Evolutionary conservation across 257 asterid genomes (phyloP).

Genomic region (Prunella vulgaris): DNA sequence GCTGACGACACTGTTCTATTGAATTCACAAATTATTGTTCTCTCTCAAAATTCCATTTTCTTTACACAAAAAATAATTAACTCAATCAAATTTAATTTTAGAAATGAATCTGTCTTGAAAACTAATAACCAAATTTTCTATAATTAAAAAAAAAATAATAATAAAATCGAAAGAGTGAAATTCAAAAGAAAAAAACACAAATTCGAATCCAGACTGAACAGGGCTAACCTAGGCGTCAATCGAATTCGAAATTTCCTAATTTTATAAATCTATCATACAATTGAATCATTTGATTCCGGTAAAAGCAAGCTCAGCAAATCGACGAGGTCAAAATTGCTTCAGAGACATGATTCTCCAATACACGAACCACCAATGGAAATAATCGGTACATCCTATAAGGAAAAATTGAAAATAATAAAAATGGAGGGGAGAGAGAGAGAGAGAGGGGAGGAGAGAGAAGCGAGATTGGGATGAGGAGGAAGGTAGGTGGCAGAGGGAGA

Average conservation of each 20-base stretch:
- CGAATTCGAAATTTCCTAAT: conserved; percentile 40
- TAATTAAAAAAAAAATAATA: neutral
- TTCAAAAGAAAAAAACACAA: neutral
- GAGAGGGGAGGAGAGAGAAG: neutral
- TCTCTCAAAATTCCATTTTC: conserved; percentile 10
- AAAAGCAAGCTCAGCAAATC: conserved; percentile 20
- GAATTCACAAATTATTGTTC: neutral
- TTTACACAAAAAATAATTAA: conserved; percentile 2
- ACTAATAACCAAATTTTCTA: neutral
- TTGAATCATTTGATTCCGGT: conserved; percentile 25
- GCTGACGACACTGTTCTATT: conserved; percentile 9
- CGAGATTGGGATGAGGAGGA: conserved; percentile 13
- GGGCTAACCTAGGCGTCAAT: conserved; percentile 18
- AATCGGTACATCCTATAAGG: conserved; percentile 15
- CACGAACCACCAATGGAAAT: conserved; percentile 7
- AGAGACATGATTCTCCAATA: neutral
- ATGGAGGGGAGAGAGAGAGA: neutral
- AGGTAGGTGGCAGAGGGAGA: conserved; percentile 1
- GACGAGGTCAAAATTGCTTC: neutral
- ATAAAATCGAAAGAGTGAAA: neutral
- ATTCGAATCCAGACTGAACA: conserved; percentile 27
- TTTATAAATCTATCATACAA: conserved; percentile 23
- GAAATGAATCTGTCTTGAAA: neutral
- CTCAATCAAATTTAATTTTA: neutral
- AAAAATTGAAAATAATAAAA: neutral